phyloP scores from a whole-genome alignment of 2,329 filamentous ascomycete genomes.

The Emmonsia crescens region DNA sequence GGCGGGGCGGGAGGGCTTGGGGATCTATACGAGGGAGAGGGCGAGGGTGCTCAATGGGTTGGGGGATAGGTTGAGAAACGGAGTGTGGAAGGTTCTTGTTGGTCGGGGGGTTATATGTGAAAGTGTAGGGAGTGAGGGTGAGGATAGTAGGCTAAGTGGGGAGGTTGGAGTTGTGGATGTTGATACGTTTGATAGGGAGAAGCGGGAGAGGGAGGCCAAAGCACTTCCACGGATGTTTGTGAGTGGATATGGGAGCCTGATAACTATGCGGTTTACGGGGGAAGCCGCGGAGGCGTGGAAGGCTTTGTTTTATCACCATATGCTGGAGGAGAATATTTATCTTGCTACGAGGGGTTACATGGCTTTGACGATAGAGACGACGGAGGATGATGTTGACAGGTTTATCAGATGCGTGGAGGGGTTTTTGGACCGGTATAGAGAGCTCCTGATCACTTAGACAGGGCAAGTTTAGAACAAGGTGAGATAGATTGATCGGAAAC shows the following conservation, averaged over 20 bases:
- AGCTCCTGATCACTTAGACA: background rate
- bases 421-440: conserved; percentile 2
- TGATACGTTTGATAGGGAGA: background rate
- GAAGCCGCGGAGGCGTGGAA: conserved; percentile 13
- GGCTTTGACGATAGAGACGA: conserved; percentile 21
- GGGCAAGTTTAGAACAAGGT: background rate
- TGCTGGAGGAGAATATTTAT: conserved; percentile 20
- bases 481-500: background rate
- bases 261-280: conserved; percentile 20
- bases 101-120: background rate
- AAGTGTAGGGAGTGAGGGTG: too few species aligned
- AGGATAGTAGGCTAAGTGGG: background rate
- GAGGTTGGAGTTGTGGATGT: background rate
- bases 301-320: conserved; percentile 21
- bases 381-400: conserved; percentile 4
- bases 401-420: background rate
- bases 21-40: conserved; percentile 13
- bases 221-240: conserved; percentile 19
- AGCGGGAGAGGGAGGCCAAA: conserved; percentile 5
- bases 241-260: conserved; percentile 22
- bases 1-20: conserved; percentile 38
- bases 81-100: conserved; percentile 13
- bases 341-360: conserved; percentile 23
- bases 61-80: conserved; percentile 17
- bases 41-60: conserved; percentile 18